Percentiles rank a stretch among this genome's conserved stretches.
These are phyloP conservation scores for Williopsis jadinii DNA, from an alignment of 1,139 yeast species.

Conservation along the genomic window DNA sequence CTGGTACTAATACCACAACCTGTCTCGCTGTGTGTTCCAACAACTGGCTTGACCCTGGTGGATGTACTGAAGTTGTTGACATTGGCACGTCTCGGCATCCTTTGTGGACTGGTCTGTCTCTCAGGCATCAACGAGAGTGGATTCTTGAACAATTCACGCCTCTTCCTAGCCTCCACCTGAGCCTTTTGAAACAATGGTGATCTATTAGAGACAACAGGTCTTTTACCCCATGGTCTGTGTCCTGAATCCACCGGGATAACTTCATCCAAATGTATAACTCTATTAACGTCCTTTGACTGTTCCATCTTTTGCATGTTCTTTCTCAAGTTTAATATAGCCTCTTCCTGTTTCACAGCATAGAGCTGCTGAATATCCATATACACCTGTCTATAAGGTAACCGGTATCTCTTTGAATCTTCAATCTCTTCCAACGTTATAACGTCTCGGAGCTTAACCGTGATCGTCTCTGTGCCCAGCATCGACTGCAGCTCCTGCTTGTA, in stretches of 20 bases:
- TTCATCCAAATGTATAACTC: slow-evolving; percentile 31
- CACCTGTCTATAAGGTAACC: slow-evolving; percentile 31
- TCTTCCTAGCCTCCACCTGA: slow-evolving; percentile 17
- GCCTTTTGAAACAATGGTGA: slow-evolving; percentile 18
- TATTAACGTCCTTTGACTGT: slow-evolving; percentile 39
- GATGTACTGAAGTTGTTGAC: no score
- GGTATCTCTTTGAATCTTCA: slow-evolving; percentile 18
- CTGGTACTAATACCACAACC: no score
- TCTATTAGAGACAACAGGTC: slow-evolving; percentile 8
- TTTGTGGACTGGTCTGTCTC: background rate
- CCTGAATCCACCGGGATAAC: slow-evolving; percentile 18
- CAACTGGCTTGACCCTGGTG: no score
- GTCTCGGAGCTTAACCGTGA: background rate
- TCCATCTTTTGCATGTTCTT: slow-evolving; percentile 35
- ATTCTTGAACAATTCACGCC: slow-evolving; percentile 15
- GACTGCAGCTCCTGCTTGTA: slow-evolving; percentile 15
- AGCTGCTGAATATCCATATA: slow-evolving; percentile 40
- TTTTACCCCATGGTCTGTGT: slow-evolving; percentile 1
- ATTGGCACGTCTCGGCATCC: no score
- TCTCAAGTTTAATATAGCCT: slow-evolving; percentile 44
- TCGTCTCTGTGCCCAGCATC: slow-evolving; percentile 7
- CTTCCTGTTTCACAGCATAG: slow-evolving; percentile 38
- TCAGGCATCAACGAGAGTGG: slow-evolving; percentile 9
- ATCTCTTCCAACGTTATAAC: slow-evolving; percentile 12
- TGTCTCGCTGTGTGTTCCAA: no score